phyloP scores from a whole-genome alignment of 75 land plant genomes.

The Sequoia sempervirens region DNA sequence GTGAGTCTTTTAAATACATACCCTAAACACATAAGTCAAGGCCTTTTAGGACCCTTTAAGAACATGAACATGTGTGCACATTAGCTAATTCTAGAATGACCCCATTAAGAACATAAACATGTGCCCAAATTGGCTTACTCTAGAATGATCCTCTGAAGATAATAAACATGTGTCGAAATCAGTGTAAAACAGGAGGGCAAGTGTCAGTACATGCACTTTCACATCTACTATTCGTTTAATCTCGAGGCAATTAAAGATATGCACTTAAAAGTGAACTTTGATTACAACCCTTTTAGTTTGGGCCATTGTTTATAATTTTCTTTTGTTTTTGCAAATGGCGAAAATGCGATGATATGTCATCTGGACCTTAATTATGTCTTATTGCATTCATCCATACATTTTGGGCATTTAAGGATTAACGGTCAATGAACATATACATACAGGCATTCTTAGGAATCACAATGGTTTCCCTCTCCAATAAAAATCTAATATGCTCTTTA shows the following conservation, averaged over 20 bases:
- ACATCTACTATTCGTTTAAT: too few relatives aligned
- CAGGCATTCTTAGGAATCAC: not conserved
- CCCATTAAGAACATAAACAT: too few relatives aligned
- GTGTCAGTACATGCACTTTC: too few relatives aligned
- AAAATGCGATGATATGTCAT: not conserved
- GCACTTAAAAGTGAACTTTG: not conserved
- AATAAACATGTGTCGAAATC: too few relatives aligned
- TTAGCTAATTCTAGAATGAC: too few relatives aligned
- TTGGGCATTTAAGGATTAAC: not conserved
- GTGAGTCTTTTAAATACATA: too few relatives aligned
- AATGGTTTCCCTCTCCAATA: not conserved
- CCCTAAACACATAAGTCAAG: too few relatives aligned
- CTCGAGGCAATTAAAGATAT: not conserved
- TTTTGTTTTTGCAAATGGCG: not conserved
- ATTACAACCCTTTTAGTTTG: not conserved
- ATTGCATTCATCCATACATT: not conserved
- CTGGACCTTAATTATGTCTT: not conserved
- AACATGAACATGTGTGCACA: too few relatives aligned
- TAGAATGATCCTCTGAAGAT: too few relatives aligned
- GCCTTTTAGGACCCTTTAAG: too few relatives aligned
- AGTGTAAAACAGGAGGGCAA: too few relatives aligned
- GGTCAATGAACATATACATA: not conserved
- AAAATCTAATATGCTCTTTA: not conserved
- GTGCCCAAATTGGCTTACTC: too few relatives aligned
- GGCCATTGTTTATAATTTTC: not conserved